Evolutionary conservation across 371 early-diverging fungal species (phyloP).

Genomic region (Mortierella sp.): DNA sequence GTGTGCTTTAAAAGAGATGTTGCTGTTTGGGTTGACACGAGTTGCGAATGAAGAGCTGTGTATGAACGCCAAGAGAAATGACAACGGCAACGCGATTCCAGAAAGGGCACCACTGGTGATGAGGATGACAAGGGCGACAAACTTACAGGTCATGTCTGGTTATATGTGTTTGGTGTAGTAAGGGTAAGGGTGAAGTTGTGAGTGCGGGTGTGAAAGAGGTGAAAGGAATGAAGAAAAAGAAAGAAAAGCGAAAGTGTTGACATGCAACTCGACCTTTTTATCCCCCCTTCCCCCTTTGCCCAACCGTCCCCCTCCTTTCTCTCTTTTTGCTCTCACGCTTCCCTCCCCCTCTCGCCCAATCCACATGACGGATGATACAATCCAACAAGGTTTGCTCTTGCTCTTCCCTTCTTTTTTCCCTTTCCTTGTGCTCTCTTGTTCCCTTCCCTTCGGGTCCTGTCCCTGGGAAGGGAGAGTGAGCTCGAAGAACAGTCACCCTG

Average conservation of each 20-base stretch:
- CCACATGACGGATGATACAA: constrained; percentile 5
- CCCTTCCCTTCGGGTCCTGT: not conserved
- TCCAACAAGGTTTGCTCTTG: not conserved
- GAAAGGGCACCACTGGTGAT: not conserved
- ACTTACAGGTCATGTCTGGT: constrained; percentile 11
- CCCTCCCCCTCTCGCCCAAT: not conserved
- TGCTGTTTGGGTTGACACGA: too few species aligned
- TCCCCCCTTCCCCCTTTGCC: not conserved
- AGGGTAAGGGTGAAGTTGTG: not conserved
- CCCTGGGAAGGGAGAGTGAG: not conserved
- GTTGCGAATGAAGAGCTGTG: not conserved
- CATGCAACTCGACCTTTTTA: not conserved
- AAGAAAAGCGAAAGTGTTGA: not conserved
- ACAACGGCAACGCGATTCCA: too few species aligned
- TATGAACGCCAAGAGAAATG: not conserved
- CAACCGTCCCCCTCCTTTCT: not conserved
- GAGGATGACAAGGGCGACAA: not conserved
- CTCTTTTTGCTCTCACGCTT: constrained; percentile 1
- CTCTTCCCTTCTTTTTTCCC: not conserved
- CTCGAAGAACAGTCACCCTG: constrained; percentile 3
- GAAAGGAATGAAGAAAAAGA: not conserved
- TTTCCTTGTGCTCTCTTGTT: not conserved
- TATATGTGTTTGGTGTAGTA: not conserved
- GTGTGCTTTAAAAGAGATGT: too few species aligned
- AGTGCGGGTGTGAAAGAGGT: not conserved